phyloP scores from a whole-genome alignment of 2,329 filamentous ascomycete genomes.

The Neoarthrinium moseri region DNA sequence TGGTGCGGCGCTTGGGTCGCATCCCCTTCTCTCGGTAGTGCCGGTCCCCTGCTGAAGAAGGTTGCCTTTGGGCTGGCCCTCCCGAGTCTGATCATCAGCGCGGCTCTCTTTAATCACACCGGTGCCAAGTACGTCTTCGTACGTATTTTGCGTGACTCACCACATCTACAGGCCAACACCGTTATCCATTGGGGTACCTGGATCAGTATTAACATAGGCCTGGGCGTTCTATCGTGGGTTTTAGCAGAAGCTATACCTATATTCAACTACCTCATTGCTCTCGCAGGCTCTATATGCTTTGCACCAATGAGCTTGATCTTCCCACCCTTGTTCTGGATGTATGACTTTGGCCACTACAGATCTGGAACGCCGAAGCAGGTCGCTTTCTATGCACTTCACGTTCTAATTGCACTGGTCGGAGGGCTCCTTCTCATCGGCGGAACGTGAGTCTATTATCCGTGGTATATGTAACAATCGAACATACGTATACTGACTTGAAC shows the following conservation, averaged over 20 bases:
- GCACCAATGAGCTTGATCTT: conserved; percentile 12
- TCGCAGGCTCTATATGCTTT: conserved; percentile 12
- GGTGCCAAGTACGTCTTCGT: conserved; percentile 32
- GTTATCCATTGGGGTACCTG: conserved; percentile 28
- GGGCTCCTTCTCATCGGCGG: conserved; percentile 14
- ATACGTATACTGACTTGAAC: no score
- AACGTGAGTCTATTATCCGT: conserved; percentile 12
- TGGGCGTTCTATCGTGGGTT: conserved; percentile 10
- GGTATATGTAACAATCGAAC: no score
- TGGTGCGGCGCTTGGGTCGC: conserved; percentile 64
- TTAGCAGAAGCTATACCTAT: conserved; percentile 13
- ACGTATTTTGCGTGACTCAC: conserved; percentile 25
- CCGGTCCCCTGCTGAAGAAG: conserved; percentile 59
- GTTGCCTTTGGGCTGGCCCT: conserved; percentile 60
- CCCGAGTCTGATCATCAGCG: conserved; percentile 48
- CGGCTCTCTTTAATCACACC: conserved; percentile 27
- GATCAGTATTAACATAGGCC: conserved; percentile 21
- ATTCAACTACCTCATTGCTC: conserved; percentile 13
- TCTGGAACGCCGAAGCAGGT: conserved; percentile 7
- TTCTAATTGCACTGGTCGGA: conserved; percentile 14
- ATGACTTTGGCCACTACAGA: conserved; percentile 9
- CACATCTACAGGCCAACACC: conserved; percentile 27
- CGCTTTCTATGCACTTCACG: conserved; percentile 12
- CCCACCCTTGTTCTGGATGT: conserved; percentile 8
- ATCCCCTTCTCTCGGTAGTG: conserved; percentile 59